These are phyloP conservation scores for Rhodosporidiobolus sp. DNA, from an alignment of 768 basidiomycete species.

Conservation along the genomic window DNA sequence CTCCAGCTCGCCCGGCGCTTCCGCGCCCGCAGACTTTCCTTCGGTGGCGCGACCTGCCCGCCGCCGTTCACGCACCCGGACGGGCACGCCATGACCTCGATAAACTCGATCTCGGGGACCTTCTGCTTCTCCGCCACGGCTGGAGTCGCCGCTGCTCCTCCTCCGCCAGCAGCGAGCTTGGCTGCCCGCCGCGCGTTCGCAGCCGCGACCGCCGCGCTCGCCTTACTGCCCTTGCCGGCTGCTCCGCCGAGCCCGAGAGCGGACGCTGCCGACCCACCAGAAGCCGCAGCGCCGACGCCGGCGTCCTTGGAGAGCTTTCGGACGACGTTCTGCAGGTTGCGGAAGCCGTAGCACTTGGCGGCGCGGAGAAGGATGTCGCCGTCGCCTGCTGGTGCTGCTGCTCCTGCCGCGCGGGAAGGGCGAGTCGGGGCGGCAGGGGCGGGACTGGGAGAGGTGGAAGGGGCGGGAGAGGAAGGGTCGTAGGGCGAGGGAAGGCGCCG, in stretches of 20 bases:
- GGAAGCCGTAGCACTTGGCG: conserved; percentile 93
- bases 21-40: conserved; percentile 15
- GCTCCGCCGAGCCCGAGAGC: conserved; percentile 53
- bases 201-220: neutral
- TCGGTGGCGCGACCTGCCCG: conserved; percentile 63
- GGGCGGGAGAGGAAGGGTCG: neutral
- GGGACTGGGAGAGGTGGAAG: neutral
- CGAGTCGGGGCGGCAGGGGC: too few relatives aligned
- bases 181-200: conserved; percentile 30
- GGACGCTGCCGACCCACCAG: too few relatives aligned
- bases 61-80: conserved; percentile 97
- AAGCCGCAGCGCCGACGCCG: conserved; percentile 63
- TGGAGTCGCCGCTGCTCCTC: conserved; percentile 41
- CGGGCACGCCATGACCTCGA: conserved; percentile 99
- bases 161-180: neutral
- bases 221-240: conserved; percentile 54
- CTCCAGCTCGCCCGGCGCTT: conserved; percentile 15
- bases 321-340: conserved; percentile 95
- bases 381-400: too few relatives aligned
- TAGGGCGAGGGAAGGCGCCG: conserved; percentile 10
- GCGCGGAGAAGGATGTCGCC: conserved; percentile 67
- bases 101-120: conserved; percentile 68
- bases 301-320: conserved; percentile 83
- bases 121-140: neutral
- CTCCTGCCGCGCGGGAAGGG: too few relatives aligned